phyloP scores from a whole-genome alignment of 169 alveolate species.

The Cryptosporidium andersoni region DNA sequence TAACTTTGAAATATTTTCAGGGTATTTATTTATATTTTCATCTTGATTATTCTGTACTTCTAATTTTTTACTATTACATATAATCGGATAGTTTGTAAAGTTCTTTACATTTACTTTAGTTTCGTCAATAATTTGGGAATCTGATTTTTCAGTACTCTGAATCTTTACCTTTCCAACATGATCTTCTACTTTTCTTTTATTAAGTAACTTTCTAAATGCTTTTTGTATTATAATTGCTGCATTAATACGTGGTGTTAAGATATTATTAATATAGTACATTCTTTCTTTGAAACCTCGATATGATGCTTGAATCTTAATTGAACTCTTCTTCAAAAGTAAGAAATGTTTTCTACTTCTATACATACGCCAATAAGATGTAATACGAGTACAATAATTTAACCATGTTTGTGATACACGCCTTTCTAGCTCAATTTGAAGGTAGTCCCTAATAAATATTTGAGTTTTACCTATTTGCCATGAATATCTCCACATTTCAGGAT shows the following conservation, averaged over 20 bases:
- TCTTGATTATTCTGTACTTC: background rate
- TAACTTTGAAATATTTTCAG: constrained; percentile 52
- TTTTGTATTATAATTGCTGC: constrained; percentile 47
- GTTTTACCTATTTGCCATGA: constrained; percentile 74
- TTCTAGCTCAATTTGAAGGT: constrained; percentile 36
- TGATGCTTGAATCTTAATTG: constrained; percentile 9
- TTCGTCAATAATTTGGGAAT: background rate
- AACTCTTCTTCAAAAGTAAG: background rate
- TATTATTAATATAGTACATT: background rate
- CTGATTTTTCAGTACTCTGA: background rate
- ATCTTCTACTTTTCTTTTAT: background rate
- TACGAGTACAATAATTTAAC: constrained; percentile 39
- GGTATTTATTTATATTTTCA: background rate
- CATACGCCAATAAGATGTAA: constrained; percentile 68
- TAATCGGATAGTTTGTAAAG: too few relatives aligned
- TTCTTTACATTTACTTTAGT: background rate
- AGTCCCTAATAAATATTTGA: constrained; percentile 73
- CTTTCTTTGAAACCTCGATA: constrained; percentile 5
- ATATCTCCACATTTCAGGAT: constrained; percentile 17
- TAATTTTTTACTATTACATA: background rate
- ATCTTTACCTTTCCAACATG: background rate
- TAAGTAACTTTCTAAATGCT: constrained; percentile 4
- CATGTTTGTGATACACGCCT: constrained; percentile 40
- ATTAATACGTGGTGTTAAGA: constrained; percentile 4
- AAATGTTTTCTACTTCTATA: constrained; percentile 27